phyloP scores from a whole-genome alignment of 2,329 filamentous ascomycete genomes.

The Arachnopeziza araneosa region DNA sequence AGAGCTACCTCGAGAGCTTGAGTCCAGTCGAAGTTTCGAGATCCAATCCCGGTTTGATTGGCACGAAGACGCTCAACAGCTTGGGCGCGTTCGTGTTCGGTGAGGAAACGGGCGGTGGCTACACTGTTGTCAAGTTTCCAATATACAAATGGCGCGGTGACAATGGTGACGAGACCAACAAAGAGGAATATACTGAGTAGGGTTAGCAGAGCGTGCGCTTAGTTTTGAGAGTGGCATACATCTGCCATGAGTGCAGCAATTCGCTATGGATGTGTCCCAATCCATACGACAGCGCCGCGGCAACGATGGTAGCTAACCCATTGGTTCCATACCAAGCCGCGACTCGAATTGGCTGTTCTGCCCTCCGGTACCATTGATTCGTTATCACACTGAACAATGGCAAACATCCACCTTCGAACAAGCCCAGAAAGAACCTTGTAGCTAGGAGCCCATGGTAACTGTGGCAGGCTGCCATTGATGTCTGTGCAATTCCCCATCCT shows the following conservation, averaged over 20 bases:
- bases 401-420: constrained; percentile 23
- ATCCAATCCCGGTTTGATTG: constrained; percentile 18
- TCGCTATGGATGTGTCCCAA: constrained; percentile 22
- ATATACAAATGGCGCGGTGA: constrained; percentile 51
- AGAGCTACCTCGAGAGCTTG: constrained; percentile 35
- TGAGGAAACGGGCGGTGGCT: constrained; percentile 33
- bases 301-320: constrained; percentile 29
- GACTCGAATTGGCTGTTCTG: constrained; percentile 8
- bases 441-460: background rate
- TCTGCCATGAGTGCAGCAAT: constrained; percentile 29
- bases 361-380: constrained; percentile 30
- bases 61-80: constrained; percentile 11
- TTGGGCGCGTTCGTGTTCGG: constrained; percentile 35
- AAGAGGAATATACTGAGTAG: constrained; percentile 54
- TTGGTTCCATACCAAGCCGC: constrained; percentile 13
- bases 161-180: background rate
- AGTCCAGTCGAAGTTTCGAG: constrained; percentile 32
- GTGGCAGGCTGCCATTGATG: constrained; percentile 32
- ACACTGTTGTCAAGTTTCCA: constrained; percentile 45
- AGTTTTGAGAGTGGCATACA: constrained; percentile 26
- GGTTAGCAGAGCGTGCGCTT: constrained; percentile 29
- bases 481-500: constrained; percentile 44
- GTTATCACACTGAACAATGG: constrained; percentile 32
- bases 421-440: constrained; percentile 10
- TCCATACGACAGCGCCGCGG: constrained; percentile 31